These are phyloP conservation scores for Leucoagaricus sp. DNA, from an alignment of 1,284 basidiomycete genomes.

Conservation along the genomic window DNA sequence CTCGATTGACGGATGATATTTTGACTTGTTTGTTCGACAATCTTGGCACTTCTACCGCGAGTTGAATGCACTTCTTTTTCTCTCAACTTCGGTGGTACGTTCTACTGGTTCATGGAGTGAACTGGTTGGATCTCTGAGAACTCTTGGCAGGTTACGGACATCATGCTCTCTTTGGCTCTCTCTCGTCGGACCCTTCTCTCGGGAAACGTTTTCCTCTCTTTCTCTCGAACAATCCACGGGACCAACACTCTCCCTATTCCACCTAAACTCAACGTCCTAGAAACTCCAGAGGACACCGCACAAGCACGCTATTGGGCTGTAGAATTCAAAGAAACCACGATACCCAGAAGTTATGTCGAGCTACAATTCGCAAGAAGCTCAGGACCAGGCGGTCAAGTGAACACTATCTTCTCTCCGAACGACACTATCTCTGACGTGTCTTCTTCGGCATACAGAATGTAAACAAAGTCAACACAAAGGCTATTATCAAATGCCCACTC, in stretches of 20 bases:
- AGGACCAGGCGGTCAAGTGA: constrained; percentile 72
- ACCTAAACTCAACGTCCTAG: constrained; percentile 26
- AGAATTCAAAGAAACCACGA: constrained; percentile 41
- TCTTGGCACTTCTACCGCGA: neutral
- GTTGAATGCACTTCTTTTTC: neutral
- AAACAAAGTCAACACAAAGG: constrained; percentile 83
- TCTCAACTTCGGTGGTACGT: neutral
- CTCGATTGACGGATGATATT: neutral
- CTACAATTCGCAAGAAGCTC: constrained; percentile 73
- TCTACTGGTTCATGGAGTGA: neutral
- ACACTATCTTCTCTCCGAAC: neutral
- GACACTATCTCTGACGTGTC: neutral
- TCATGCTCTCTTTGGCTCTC: neutral
- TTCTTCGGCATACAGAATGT: constrained; percentile 55
- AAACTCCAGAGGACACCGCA: constrained; percentile 37
- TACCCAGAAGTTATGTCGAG: constrained; percentile 55
- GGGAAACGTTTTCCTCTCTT: neutral
- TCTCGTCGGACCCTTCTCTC: neutral
- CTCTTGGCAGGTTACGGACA: too few species aligned
- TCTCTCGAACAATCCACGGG: neutral
- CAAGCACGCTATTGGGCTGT: constrained; percentile 55
- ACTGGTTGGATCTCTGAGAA: too few species aligned
- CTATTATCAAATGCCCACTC: constrained; percentile 57
- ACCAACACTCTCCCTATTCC: constrained; percentile 19
- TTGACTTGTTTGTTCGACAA: neutral